Conservation (phyloP, 2,329 filamentous ascomycete genomes). For the Monilinia fructicola region DNA sequence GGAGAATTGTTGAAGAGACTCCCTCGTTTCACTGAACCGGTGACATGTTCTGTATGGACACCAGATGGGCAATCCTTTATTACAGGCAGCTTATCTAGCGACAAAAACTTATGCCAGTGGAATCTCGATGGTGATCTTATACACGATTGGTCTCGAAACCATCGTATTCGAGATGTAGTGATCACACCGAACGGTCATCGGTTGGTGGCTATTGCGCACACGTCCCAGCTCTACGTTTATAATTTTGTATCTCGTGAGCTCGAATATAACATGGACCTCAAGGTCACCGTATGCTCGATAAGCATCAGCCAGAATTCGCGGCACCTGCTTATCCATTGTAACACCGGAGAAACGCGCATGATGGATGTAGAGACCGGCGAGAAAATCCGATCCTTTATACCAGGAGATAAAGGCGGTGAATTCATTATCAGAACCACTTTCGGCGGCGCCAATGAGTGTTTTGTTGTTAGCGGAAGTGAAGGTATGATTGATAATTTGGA, state of each 20-base stretch:
- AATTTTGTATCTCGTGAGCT: conserved; percentile 73
- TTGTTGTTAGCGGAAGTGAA: conserved; percentile 89
- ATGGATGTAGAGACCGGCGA: conserved; percentile 74
- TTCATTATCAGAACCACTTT: conserved; percentile 81
- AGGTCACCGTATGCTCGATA: conserved; percentile 72
- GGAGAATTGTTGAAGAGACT: conserved; percentile 64
- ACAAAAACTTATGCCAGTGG: conserved; percentile 69
- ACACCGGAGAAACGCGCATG: conserved; percentile 72
- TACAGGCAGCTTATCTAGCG: conserved; percentile 71
- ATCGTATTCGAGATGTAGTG: conserved; percentile 81
- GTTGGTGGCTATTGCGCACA: conserved; percentile 74
- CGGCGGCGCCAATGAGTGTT: conserved; percentile 88
- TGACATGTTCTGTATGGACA: conserved; percentile 88
- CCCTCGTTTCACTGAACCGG: conserved; percentile 74
- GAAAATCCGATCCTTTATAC: conserved; percentile 66
- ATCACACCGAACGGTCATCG: conserved; percentile 77
- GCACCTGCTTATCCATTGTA: conserved; percentile 78
- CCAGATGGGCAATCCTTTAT: conserved; percentile 75
- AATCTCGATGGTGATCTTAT: conserved; percentile 60
- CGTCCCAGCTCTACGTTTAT: conserved; percentile 74
- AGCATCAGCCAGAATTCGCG: conserved; percentile 79
- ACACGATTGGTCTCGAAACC: conserved; percentile 65
- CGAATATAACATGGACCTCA: conserved; percentile 70
- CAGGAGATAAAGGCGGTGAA: conserved; percentile 71
- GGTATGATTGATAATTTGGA: conserved; percentile 52